Base-by-base conservation (phyloP, 306 rosid species). In the Vigna angularis region DNA sequence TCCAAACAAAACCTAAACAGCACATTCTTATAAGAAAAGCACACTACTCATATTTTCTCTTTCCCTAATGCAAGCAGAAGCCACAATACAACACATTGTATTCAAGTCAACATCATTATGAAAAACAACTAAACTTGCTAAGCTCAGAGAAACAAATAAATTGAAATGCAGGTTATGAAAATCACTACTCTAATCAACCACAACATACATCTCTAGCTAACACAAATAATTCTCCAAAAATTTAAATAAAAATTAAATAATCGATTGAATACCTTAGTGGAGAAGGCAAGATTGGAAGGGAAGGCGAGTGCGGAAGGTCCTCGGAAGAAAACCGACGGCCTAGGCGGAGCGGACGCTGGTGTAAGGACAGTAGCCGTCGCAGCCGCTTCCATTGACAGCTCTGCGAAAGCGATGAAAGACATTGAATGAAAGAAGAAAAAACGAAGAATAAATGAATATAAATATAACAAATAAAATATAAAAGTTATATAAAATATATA, bases 361-460 rank as follows among this genome's bases (percentile, higher is more conserved):
- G 88, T 82, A 73, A 87, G 56, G 18, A 90, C 52, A 11, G 83
- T 80, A 2, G 77, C 40, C 58, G 16, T 55, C 50, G 67, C 79
- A 73, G 71, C 26, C 2, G 79, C 83, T 72, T 90, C 97, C 97
- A 94, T 90, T 72, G 44, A 76, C 62, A 73, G 77, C 85, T 80
- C 82, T 77, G 85, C 48, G 16, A 71, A 53, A 9, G 72, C 47
- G 22, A 76, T 62, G 53, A 50, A 24, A 2, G 47, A 2, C 2
- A 62, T 55, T 78, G 42, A 51, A 64, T 69, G 47, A 42, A 69
- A 1, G 24, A 40, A 40, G 7, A 24, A 36, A 28, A 49, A 7
- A 6, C 4, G 15, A 28, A 14, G 6, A 72, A 13, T 0, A 50
- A 63, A 55, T 45, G 0, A 45, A 45, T 45, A 8, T 42, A 42